Base-by-base conservation (phyloP, 768 basidiomycete genomes). In the Krasilnikovozyma curviuscula region DNA sequence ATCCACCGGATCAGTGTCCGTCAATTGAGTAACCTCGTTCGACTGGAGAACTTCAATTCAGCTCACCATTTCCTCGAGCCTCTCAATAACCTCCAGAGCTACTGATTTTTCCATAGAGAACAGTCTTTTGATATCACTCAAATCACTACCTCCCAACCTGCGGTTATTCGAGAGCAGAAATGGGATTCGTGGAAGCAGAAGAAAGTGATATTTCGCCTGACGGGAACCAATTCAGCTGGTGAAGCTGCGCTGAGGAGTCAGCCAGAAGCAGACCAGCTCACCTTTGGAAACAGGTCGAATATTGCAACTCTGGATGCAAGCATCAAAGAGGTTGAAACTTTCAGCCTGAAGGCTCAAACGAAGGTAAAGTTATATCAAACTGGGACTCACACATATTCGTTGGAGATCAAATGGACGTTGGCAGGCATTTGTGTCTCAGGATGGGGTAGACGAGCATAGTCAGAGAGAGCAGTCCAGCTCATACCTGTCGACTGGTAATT, bases 101-200 rank as follows among this genome's bases (percentile, higher is more conserved):
- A 40, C 29, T 24, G 46, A 27, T n/a, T 30, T 39, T 7, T 27
- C n/a, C 27, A 46, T 23, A 0, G 13, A 23, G 25, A 40, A 25
- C 0, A 43, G 10, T 24, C 16, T 6, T 16, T 44, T 24, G 27
- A 47, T 28, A 21, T 14, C 32, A 5, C 5, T 40, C 18, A 47
- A 30, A 13, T 46, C 28, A 14, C 23, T 27, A 1, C 27, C 34
- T 6, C 19, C 3, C 16, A 37, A 38, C 18, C 19, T 9, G 8
- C 29, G 24, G 31, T 25, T 13, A 5, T 13, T 24, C 13, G 27
- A 7, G 3, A 14, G 5, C 14, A 30, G 28, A 34, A 52, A 52
- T 5, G 50, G 50, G 1, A 40, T 13, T 3, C 50, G 39, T 8
- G 50, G 50, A 16, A 52, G 46, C 30, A 52, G 13, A 34, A 52